These are phyloP conservation scores for Microthlaspi erraticum DNA, from an alignment of 345 rosid genomes.

Conservation along the genomic window DNA sequence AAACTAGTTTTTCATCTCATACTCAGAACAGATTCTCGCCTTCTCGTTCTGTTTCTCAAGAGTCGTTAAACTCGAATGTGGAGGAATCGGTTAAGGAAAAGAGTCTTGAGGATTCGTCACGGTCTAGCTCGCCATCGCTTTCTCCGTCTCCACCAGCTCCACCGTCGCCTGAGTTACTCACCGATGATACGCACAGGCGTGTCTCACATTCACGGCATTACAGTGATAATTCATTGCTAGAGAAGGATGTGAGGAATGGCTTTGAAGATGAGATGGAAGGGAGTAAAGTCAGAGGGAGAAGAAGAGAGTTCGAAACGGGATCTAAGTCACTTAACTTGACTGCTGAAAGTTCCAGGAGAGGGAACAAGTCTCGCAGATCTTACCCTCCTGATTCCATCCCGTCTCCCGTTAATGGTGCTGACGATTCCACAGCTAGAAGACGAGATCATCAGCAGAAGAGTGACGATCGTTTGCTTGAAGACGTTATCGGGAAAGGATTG, in stretches of 20 bases:
- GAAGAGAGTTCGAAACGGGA: slow-evolving; percentile 34
- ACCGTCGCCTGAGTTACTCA: slow-evolving; percentile 20
- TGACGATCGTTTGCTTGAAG: slow-evolving; percentile 10
- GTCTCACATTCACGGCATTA: slow-evolving; percentile 41
- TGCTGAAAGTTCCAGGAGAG: slow-evolving; percentile 33
- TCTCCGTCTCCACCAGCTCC: slow-evolving; percentile 38
- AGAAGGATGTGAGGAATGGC: slow-evolving; percentile 15
- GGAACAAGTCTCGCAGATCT: slow-evolving; percentile 39
- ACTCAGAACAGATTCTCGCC: slow-evolving; percentile 53
- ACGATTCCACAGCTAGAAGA: slow-evolving; percentile 14
- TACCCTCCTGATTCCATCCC: slow-evolving; percentile 40
- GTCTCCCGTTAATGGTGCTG: slow-evolving; percentile 29
- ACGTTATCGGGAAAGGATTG: slow-evolving; percentile 11
- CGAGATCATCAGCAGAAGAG: slow-evolving; percentile 23
- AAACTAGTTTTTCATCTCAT: slow-evolving; percentile 48
- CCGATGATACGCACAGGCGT: slow-evolving; percentile 21
- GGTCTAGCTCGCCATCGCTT: slow-evolving; percentile 43
- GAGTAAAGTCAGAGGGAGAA: slow-evolving; percentile 20
- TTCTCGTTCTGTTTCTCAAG: slow-evolving; percentile 49
- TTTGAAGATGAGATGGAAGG: slow-evolving; percentile 34
- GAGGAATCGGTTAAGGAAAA: slow-evolving; percentile 52
- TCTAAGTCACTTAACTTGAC: slow-evolving; percentile 36
- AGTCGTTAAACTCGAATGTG: slow-evolving; percentile 46
- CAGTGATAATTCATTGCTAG: slow-evolving; percentile 41
- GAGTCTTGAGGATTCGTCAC: slow-evolving; percentile 44